These are phyloP conservation scores for Tricholoma bakamatsutake DNA, from an alignment of 768 basidiomycete genomes.

Conservation along the genomic window DNA sequence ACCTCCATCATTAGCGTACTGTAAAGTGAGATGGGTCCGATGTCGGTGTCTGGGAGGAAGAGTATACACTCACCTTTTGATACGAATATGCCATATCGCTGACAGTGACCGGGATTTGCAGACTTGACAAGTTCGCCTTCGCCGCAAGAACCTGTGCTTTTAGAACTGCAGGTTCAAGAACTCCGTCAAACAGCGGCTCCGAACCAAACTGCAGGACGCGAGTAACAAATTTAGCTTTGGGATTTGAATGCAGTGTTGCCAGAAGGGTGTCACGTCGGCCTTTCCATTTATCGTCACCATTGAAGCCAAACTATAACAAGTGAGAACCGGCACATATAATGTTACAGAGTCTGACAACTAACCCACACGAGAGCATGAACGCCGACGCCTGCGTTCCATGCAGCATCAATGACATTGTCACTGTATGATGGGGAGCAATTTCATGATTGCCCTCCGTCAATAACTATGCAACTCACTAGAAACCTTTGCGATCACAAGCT, in stretches of 20 bases:
- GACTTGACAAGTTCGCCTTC: slow-evolving; percentile 41
- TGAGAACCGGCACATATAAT: neutral
- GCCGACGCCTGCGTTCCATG: slow-evolving; percentile 62
- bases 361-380: slow-evolving; percentile 76
- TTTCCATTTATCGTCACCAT: slow-evolving; percentile 44
- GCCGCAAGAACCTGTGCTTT: slow-evolving; percentile 44
- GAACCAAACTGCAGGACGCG: slow-evolving; percentile 67
- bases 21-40: slow-evolving; percentile 5
- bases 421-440: slow-evolving; percentile 12
- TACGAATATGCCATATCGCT: slow-evolving; percentile 63
- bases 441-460: neutral
- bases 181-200: slow-evolving; percentile 60
- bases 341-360: slow-evolving; percentile 12
- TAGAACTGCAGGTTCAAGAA: slow-evolving; percentile 42
- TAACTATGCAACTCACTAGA: slow-evolving; percentile 31
- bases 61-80: slow-evolving; percentile 25
- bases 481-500: slow-evolving; percentile 37
- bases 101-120: slow-evolving; percentile 65
- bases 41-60: neutral
- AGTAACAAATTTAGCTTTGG: slow-evolving; percentile 59
- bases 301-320: slow-evolving; percentile 39
- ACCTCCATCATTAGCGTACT: slow-evolving; percentile 44
- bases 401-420: slow-evolving; percentile 60
- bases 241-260: slow-evolving; percentile 47
- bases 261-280: slow-evolving; percentile 49